Conservation (phyloP, 2,329 filamentous ascomycete species). For the Paecilomyces formosus region DNA sequence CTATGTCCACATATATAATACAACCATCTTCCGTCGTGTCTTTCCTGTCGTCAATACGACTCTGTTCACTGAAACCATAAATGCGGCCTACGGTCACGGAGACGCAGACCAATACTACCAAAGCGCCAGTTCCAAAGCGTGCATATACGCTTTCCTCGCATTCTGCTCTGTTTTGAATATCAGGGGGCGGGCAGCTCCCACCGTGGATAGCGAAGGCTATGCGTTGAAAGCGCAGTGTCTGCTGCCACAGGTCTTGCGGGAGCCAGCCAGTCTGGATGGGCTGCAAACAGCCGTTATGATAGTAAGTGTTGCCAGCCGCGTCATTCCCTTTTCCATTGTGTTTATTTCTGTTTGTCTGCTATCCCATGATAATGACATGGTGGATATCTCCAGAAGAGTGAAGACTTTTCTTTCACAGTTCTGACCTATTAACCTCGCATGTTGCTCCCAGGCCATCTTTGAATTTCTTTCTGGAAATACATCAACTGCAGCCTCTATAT, state of each 20-base stretch:
- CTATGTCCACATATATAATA: slow-evolving; percentile 23
- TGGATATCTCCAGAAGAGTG: background rate
- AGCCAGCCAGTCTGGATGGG: slow-evolving; percentile 34
- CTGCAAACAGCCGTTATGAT: slow-evolving; percentile 43
- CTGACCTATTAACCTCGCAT: background rate
- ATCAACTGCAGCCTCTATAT: slow-evolving; percentile 39
- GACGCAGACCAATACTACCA: slow-evolving; percentile 11
- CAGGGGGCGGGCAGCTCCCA: slow-evolving; percentile 1
- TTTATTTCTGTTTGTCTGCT: background rate
- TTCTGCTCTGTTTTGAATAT: slow-evolving; percentile 24
- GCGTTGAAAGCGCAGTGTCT: slow-evolving; percentile 37
- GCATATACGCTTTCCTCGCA: slow-evolving; percentile 44
- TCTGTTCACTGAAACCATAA: slow-evolving; percentile 41
- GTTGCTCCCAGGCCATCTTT: slow-evolving; percentile 28
- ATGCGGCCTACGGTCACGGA: slow-evolving; percentile 35
- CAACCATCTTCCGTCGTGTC: slow-evolving; percentile 33
- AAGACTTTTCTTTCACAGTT: background rate
- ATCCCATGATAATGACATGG: background rate
- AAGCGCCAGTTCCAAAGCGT: slow-evolving; percentile 35
- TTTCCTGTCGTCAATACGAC: slow-evolving; percentile 45
- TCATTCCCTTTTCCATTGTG: background rate
- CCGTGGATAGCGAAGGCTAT: slow-evolving; percentile 35
- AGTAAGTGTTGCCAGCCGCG: slow-evolving; percentile 27
- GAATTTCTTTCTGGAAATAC: slow-evolving; percentile 42
- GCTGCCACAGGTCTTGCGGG: slow-evolving; percentile 36